These are phyloP conservation scores for Teunomyces aglyptinius DNA, from an alignment of 805 yeast genomes.

Conservation along the genomic window DNA sequence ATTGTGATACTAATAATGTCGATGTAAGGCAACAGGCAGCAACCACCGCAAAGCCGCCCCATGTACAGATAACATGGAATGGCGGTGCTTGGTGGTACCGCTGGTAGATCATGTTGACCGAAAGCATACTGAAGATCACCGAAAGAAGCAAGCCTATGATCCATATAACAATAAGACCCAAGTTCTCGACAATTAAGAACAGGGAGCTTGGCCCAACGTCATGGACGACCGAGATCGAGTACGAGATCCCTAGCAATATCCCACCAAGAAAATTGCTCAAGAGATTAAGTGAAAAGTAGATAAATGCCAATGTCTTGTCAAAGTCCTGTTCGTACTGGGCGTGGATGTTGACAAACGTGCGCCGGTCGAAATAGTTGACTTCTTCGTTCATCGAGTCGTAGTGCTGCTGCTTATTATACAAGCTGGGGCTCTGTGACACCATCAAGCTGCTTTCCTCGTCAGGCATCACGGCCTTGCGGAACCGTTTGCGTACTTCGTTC, in stretches of 20 bases:
- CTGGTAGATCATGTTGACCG: constrained; percentile 33
- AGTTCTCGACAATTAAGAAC: constrained; percentile 28
- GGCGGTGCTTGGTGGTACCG: constrained; percentile 29
- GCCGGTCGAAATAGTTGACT: constrained; percentile 19
- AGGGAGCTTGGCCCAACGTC: constrained; percentile 17
- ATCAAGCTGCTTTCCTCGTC: not conserved
- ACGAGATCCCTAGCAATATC: constrained; percentile 39
- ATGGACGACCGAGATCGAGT: constrained; percentile 24
- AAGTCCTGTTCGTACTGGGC: constrained; percentile 29
- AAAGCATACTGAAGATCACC: constrained; percentile 31
- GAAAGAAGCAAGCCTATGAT: constrained; percentile 32
- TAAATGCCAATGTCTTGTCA: constrained; percentile 34
- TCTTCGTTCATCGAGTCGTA: constrained; percentile 38
- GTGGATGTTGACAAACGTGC: constrained; percentile 20
- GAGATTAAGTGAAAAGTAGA: constrained; percentile 35
- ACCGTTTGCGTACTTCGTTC: constrained; percentile 13
- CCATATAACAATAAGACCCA: constrained; percentile 31
- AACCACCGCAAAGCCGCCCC: constrained; percentile 25
- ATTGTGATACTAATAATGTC: constrained; percentile 1
- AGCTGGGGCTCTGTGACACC: too few species aligned
- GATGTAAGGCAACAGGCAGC: constrained; percentile 21
- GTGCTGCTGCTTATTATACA: constrained; percentile 4
- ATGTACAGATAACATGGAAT: constrained; percentile 21
- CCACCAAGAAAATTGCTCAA: constrained; percentile 38
- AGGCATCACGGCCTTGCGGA: not conserved